A percentile compares a stretch with the other conserved stretches of the same genome.
phyloP scores from a whole-genome alignment of 208 protist species.

The Trypanosoma boissoni region DNA sequence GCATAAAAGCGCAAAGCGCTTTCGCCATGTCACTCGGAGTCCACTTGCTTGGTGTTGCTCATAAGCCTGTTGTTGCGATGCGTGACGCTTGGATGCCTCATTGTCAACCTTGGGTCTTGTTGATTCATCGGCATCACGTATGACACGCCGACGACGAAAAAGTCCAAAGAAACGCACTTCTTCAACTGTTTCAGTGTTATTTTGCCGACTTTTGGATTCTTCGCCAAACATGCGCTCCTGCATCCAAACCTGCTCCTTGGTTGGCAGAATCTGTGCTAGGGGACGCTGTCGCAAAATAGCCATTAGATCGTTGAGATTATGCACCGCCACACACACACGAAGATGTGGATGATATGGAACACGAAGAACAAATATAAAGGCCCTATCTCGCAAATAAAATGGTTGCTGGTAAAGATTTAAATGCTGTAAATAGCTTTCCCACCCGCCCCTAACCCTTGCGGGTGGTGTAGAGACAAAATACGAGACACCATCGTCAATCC shows the following conservation, averaged over 20 bases:
- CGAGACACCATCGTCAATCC: slow-evolving; percentile 42
- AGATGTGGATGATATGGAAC: slow-evolving; percentile 59
- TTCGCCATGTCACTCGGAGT: slow-evolving; percentile 40
- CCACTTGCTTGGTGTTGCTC: slow-evolving; percentile 32
- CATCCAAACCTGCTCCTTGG: slow-evolving; percentile 43
- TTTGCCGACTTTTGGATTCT: background rate
- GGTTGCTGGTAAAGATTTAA: slow-evolving; percentile 64
- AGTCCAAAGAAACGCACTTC: slow-evolving; percentile 6
- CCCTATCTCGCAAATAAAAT: slow-evolving; percentile 56
- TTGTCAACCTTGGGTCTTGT: no score
- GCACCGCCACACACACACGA: slow-evolving; percentile 62
- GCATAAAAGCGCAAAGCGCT: slow-evolving; percentile 32
- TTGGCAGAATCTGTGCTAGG: slow-evolving; percentile 31
- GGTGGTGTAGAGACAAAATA: slow-evolving; percentile 60
- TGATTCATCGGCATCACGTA: background rate
- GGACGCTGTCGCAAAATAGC: slow-evolving; percentile 42
- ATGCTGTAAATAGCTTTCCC: slow-evolving; percentile 58
- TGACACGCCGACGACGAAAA: background rate
- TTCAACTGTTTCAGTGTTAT: background rate
- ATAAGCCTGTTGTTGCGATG: slow-evolving; percentile 12
- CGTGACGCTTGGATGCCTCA: slow-evolving; percentile 10
- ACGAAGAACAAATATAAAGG: slow-evolving; percentile 57
- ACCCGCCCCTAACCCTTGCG: slow-evolving; percentile 32
- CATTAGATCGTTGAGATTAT: slow-evolving; percentile 69
- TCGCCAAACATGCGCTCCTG: slow-evolving; percentile 24